These are phyloP conservation scores for Pseudogymnoascus sp. DNA, from an alignment of 2,329 filamentous ascomycete species.

Conservation along the genomic window DNA sequence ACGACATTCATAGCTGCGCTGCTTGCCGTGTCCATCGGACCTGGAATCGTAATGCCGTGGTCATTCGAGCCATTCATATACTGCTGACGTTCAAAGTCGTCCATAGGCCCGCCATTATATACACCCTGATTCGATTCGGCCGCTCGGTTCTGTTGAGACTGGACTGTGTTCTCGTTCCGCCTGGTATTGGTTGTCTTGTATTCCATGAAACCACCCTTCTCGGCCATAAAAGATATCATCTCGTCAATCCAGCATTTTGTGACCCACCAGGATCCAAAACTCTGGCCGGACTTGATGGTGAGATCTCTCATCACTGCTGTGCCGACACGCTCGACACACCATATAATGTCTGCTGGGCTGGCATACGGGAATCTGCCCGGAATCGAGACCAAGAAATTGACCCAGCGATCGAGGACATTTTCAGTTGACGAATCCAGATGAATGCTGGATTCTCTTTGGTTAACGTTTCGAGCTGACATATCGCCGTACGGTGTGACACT, in stretches of 20 bases:
- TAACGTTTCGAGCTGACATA: conserved; percentile 39
- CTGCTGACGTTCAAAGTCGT: conserved; percentile 22
- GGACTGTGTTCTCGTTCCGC: background rate
- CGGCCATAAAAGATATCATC: conserved; percentile 83
- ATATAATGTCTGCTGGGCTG: conserved; percentile 62
- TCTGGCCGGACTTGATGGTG: conserved; percentile 67
- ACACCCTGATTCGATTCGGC: conserved; percentile 21
- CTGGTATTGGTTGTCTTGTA: conserved; percentile 37
- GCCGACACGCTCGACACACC: conserved; percentile 66
- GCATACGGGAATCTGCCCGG: conserved; percentile 66
- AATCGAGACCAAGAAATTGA: conserved; percentile 60
- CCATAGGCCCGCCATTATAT: conserved; percentile 24
- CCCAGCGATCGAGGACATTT: conserved; percentile 72
- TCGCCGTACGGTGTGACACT: conserved; percentile 53
- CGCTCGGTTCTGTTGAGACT: conserved; percentile 14
- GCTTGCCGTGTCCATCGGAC: conserved; percentile 30
- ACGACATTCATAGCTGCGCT: conserved; percentile 34
- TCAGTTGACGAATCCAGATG: conserved; percentile 39
- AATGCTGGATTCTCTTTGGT: conserved; percentile 32
- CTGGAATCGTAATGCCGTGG: conserved; percentile 14
- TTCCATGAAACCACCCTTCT: conserved; percentile 80
- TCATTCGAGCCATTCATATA: conserved; percentile 14
- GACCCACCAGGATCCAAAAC: conserved; percentile 89
- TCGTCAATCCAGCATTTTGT: conserved; percentile 94
- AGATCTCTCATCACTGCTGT: conserved; percentile 74